These are phyloP conservation scores for Ophiostoma tasmaniense DNA, from an alignment of 2,329 filamentous ascomycete species.

Conservation along the genomic window DNA sequence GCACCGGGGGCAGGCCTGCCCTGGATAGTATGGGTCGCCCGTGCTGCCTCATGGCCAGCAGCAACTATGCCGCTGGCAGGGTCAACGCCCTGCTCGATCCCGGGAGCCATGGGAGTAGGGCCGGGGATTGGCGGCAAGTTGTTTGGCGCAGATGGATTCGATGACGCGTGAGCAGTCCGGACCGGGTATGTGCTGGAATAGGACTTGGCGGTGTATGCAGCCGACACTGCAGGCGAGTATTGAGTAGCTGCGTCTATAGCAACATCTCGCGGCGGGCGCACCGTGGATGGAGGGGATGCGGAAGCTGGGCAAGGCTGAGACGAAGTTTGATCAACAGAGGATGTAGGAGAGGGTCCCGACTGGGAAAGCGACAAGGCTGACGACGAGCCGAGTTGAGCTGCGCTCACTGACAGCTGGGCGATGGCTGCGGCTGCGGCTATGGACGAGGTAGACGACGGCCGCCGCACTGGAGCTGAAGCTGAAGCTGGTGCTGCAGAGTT, in stretches of 20 bases:
- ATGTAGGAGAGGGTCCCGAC: background rate
- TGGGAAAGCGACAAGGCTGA: background rate
- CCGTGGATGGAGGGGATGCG: background rate
- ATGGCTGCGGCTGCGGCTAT: background rate
- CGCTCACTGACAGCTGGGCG: background rate
- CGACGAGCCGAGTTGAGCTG: background rate
- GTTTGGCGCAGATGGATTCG: conserved; percentile 16
- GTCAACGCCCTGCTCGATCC: conserved; percentile 22
- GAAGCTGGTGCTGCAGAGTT: conserved; percentile 22
- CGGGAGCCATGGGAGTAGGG: conserved; percentile 24
- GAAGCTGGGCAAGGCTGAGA: conserved; percentile 1
- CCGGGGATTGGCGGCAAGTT: conserved; percentile 26
- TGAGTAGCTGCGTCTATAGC: conserved; percentile 41
- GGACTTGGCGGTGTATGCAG: conserved; percentile 29
- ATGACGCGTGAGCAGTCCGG: background rate
- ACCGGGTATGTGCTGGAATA: background rate
- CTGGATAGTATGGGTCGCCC: background rate
- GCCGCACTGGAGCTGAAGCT: conserved; percentile 7
- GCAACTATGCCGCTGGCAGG: conserved; percentile 11
- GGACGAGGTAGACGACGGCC: conserved; percentile 8
- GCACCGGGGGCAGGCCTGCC: conserved; percentile 7
- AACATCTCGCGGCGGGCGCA: conserved; percentile 18
- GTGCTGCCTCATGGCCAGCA: background rate
- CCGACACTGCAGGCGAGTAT: conserved; percentile 41
- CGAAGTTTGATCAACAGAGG: background rate